phyloP scores from a whole-genome alignment of 805 yeast species.

The Hanseniaspora taiwanica region DNA sequence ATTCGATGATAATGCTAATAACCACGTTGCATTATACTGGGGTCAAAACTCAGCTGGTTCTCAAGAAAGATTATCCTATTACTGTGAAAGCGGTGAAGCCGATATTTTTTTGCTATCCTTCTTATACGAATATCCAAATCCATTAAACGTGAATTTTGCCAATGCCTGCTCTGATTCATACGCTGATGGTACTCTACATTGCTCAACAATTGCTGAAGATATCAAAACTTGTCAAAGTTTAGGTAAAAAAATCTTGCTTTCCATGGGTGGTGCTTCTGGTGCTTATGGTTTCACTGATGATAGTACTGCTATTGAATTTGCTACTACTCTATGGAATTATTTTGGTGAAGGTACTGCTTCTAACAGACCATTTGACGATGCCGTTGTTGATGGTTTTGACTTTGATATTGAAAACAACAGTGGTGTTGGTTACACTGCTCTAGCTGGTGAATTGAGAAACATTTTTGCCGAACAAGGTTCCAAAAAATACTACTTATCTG shows the following conservation, averaged over 20 bases:
- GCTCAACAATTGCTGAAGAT: constrained; percentile 48
- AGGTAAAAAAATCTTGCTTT: constrained; percentile 70
- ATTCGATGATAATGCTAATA: constrained; percentile 28
- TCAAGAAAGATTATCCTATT: constrained; percentile 26
- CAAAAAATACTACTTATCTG: constrained; percentile 60
- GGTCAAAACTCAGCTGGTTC: constrained; percentile 72
- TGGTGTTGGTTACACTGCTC: constrained; percentile 52
- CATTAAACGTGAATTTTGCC: constrained; percentile 42
- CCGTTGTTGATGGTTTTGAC: constrained; percentile 84
- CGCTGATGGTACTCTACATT: constrained; percentile 31
- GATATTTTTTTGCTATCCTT: constrained; percentile 67
- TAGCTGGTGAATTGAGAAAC: constrained; percentile 41
- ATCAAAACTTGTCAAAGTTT: constrained; percentile 59
- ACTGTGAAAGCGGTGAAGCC: constrained; percentile 21
- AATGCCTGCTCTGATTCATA: constrained; percentile 30
- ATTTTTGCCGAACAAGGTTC: constrained; percentile 35
- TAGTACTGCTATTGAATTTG: constrained; percentile 56
- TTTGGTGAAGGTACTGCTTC: constrained; percentile 47
- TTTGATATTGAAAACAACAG: constrained; percentile 68
- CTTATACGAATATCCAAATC: constrained; percentile 44
- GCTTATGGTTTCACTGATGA: constrained; percentile 80
- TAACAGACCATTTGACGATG: constrained; percentile 57
- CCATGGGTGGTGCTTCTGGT: constrained; percentile 65
- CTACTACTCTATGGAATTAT: constrained; percentile 45
- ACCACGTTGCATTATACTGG: constrained; percentile 75